A percentile compares a stretch with the other conserved stretches of the same genome.
Conservation (phyloP, 1,284 basidiomycete species). For the Waitea zeae region DNA sequence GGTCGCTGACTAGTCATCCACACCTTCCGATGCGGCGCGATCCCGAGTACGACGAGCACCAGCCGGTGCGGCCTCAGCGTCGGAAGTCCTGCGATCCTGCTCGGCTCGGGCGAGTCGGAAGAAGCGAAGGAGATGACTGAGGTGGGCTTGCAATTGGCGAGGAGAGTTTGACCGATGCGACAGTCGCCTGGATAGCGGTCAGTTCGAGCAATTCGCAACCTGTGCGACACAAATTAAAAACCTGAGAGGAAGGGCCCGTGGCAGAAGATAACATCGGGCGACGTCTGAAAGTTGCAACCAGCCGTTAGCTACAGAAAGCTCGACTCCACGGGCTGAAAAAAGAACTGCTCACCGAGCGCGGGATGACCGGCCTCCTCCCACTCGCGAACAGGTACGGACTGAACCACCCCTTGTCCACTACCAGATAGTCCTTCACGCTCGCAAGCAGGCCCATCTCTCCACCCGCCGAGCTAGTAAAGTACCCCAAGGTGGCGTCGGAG, state of each 20-base stretch:
- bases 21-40: constrained; percentile 42
- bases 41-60: constrained; percentile 32
- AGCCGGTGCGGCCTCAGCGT: constrained; percentile 32
- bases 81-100: constrained; percentile 22
- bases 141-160: too few species aligned
- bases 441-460: constrained; percentile 38
- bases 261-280: constrained; percentile 48
- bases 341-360: constrained; percentile 21
- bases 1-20: constrained; percentile 44
- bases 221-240: too few species aligned
- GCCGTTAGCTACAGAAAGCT: too few species aligned
- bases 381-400: constrained; percentile 50
- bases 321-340: too few species aligned
- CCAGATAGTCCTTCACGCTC: constrained; percentile 45
- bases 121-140: too few species aligned
- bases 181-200: constrained; percentile 31
- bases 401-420: constrained; percentile 50
- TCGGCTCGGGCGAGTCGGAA: constrained; percentile 24
- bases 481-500: constrained; percentile 40
- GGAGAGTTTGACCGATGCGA: too few species aligned
- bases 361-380: constrained; percentile 36
- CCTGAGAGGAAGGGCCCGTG: constrained; percentile 48
- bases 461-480: constrained; percentile 41
- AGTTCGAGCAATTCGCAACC: constrained; percentile 35
- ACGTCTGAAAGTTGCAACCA: constrained; percentile 27